Percentiles rank a stretch among this genome's conserved stretches.
Evolutionary conservation across 139 green algal genomes (phyloP).

Genomic region (Micractinium conductrix): DNA sequence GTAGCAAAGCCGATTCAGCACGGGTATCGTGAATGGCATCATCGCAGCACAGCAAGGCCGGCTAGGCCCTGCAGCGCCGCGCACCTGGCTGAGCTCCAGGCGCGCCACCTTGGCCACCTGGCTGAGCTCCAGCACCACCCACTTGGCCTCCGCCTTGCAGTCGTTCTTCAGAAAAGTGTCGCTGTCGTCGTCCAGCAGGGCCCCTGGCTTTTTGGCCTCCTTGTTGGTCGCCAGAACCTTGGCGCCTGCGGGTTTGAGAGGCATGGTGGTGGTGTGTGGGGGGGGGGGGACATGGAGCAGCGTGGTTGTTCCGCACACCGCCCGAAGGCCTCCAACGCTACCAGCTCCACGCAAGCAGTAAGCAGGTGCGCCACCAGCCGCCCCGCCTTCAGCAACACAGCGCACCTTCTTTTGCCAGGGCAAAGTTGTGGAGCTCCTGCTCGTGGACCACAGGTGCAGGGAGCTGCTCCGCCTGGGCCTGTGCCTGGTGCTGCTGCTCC

Average conservation of each 20-base stretch:
- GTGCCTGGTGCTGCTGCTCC: neutral
- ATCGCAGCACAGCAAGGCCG: too few relatives aligned
- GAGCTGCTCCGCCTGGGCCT: neutral
- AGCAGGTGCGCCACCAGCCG: too few relatives aligned
- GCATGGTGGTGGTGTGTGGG: neutral
- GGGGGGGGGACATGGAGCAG: neutral
- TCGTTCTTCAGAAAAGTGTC: slow-evolving; percentile 90
- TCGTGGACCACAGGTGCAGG: neutral
- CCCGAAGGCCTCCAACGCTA: too few relatives aligned
- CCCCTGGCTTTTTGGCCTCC: slow-evolving; percentile 70
- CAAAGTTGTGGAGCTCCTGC: slow-evolving; percentile 37
- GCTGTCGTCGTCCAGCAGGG: slow-evolving; percentile 79
- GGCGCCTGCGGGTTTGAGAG: slow-evolving; percentile 60
- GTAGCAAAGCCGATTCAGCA: too few relatives aligned
- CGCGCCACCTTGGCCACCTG: slow-evolving; percentile 59
- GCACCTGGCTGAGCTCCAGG: slow-evolving; percentile 20
- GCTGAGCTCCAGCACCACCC: slow-evolving; percentile 85
- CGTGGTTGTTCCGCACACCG: too few relatives aligned
- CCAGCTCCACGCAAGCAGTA: too few relatives aligned
- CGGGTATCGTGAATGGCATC: too few relatives aligned
- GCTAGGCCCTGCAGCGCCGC: too few relatives aligned
- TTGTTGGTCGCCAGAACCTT: slow-evolving; percentile 82
- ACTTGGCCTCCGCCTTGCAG: slow-evolving; percentile 75
- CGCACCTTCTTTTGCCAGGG: slow-evolving; percentile 33
- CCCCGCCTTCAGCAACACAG: neutral